phyloP scores from a whole-genome alignment of 768 basidiomycete species.

The Wakefieldia striispora region DNA sequence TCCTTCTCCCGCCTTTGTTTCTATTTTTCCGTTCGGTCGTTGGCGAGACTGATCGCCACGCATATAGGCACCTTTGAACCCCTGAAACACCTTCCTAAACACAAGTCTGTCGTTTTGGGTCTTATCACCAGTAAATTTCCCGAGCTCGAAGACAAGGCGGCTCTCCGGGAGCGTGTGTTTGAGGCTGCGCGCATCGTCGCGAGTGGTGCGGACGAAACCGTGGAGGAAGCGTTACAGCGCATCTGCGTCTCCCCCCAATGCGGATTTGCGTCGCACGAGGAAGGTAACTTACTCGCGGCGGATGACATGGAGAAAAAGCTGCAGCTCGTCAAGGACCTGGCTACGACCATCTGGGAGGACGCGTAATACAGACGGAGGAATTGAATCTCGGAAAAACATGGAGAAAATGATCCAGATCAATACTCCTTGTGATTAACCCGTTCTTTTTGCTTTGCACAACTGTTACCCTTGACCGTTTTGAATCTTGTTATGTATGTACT shows the following conservation, averaged over 20 bases:
- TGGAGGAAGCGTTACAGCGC: conserved; percentile 38
- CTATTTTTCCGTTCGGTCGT: background rate
- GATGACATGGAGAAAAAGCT: conserved; percentile 35
- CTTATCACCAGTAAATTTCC: conserved; percentile 45
- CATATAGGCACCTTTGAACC: conserved; percentile 31
- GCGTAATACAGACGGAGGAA: background rate
- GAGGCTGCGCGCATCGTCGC: conserved; percentile 44
- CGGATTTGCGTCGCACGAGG: conserved; percentile 47
- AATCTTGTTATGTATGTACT: no score
- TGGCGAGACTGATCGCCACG: background rate
- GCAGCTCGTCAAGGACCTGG: conserved; percentile 34
- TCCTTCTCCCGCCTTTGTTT: no score
- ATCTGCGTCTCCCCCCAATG: conserved; percentile 51
- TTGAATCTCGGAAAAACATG: no score
- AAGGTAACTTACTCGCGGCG: conserved; percentile 40
- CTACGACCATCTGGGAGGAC: conserved; percentile 37
- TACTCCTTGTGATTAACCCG: no score
- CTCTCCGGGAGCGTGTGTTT: conserved; percentile 39
- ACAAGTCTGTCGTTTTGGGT: conserved; percentile 43
- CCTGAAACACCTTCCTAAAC: conserved; percentile 28
- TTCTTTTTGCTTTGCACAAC: no score
- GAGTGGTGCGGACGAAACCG: conserved; percentile 34
- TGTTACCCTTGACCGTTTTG: no score
- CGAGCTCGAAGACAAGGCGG: conserved; percentile 40
- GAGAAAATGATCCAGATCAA: no score